Conservation (phyloP, 306 rosid genomes). For the Luffa aegyptiaca region DNA sequence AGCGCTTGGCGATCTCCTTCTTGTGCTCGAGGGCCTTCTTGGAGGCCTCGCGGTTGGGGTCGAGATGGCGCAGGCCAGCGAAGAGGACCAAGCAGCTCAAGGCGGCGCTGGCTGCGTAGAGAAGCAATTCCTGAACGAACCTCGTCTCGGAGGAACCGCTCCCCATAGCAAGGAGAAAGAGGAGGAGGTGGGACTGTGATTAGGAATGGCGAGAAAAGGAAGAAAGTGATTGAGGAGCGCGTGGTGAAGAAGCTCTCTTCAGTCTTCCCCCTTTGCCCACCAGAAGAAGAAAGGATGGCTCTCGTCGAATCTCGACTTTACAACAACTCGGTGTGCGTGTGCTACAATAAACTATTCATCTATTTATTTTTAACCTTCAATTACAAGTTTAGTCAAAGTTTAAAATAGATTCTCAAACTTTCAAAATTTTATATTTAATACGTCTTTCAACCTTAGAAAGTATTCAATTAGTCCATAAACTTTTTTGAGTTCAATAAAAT, state of each 20-base stretch:
- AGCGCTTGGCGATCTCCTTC: conserved; percentile 81
- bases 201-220: background rate
- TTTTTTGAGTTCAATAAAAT: no score
- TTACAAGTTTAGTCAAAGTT: no score
- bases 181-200: background rate
- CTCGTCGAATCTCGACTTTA: background rate
- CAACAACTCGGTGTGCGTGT: background rate
- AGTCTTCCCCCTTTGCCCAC: background rate
- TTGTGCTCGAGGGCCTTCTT: conserved; percentile 81
- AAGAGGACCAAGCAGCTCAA: conserved; percentile 64
- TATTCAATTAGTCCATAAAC: no score
- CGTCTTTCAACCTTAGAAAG: no score
- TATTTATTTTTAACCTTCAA: no score
- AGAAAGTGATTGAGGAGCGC: background rate
- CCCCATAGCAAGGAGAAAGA: conserved; percentile 15
- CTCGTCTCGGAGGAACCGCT: conserved; percentile 50
- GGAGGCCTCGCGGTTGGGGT: conserved; percentile 87
- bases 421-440: no score
- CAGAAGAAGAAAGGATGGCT: background rate
- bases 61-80: conserved; percentile 69
- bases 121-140: conserved; percentile 52
- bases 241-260: background rate
- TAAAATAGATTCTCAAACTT: no score
- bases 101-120: conserved; percentile 96
- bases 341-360: background rate